Evolutionary conservation across 2,329 filamentous ascomycete species (phyloP), one percentile per base, ranked within the genome.

Genomic region (Samsoniella hepiali): DNA sequence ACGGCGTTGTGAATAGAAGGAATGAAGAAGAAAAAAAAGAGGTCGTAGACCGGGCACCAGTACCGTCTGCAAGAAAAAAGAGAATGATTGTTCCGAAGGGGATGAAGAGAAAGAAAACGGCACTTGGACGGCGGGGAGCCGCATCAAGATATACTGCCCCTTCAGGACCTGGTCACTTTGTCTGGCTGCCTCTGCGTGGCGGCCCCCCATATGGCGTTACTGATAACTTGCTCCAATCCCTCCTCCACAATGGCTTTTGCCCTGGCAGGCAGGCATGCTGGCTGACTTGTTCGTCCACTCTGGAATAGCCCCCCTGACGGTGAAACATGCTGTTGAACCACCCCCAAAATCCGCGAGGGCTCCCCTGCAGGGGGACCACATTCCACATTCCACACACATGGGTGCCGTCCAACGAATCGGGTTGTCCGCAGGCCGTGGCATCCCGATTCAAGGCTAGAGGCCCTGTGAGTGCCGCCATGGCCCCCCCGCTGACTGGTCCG

Each of bases 271-370:
- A 22, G 22, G 22, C 22, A 22, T 22, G 22, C 22, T 22, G 22
- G 22, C 22, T 22, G 22, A 22, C 22, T 22, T 22, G 22, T 22
- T 22, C 22, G 22, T 22, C 22, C 34, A 17, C 47, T 42, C 34
- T 60, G 34, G 13, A n/a, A 54, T 34, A 34, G 38, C 38, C 11
- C 58, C 58, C 58, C 58, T 61, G 58, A 61, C 47, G 31, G 47
- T 53, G 58, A 61, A 61, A 61, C 58, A 40, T 17, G n/a, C 27
- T 61, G 58, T 51, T 61, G 47, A 61, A 61, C 58, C 58, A 47
- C 58, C 22, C 22, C 22, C 22, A 22, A 22, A 22, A 61, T 61
- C 58, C 54, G 53, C 53, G n/a, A 42, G 22, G 53, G 53, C 53
- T 56, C 38, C 27, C 57, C 36, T 53, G 47, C 17, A 45, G 47